phyloP scores from a whole-genome alignment of 768 basidiomycete species.

The Lactarius sp. region DNA sequence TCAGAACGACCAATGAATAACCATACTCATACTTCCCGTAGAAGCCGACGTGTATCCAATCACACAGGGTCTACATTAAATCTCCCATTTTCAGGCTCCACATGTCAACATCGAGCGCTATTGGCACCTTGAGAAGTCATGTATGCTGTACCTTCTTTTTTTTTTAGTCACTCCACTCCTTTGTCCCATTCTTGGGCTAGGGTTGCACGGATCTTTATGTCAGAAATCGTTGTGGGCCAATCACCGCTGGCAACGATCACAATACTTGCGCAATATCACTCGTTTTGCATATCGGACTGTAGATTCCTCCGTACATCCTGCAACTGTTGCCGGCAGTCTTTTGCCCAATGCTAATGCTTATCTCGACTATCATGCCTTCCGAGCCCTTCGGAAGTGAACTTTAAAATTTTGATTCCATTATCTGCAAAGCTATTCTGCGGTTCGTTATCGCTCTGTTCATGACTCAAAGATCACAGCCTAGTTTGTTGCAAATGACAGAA shows the following conservation, averaged over 20 bases:
- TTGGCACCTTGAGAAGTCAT: background rate
- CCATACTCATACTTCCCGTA: background rate
- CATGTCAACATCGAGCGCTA: background rate
- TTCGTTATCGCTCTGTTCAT: background rate
- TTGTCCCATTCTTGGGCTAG: constrained; percentile 1
- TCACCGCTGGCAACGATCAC: background rate
- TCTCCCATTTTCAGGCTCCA: constrained; percentile 1
- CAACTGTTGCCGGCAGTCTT: background rate
- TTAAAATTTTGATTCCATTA: constrained; percentile 13
- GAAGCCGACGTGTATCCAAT: background rate
- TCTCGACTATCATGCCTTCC: constrained; percentile 14
- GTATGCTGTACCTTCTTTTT: background rate
- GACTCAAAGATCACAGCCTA: background rate
- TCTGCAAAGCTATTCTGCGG: background rate
- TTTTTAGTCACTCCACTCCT: constrained; percentile 1
- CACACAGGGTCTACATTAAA: background rate
- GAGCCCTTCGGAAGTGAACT: constrained; percentile 5
- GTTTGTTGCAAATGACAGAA: constrained; percentile 1
- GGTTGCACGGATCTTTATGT: constrained; percentile 3
- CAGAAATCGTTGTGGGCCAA: constrained; percentile 2
- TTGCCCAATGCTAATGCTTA: constrained; percentile 10
- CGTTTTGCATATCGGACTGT: background rate
- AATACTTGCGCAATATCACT: constrained; percentile 2
- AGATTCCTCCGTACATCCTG: background rate
- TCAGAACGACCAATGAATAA: background rate